Base-by-base conservation (phyloP, 495 filamentous ascomycete genomes). In the Penicillium herquei region DNA sequence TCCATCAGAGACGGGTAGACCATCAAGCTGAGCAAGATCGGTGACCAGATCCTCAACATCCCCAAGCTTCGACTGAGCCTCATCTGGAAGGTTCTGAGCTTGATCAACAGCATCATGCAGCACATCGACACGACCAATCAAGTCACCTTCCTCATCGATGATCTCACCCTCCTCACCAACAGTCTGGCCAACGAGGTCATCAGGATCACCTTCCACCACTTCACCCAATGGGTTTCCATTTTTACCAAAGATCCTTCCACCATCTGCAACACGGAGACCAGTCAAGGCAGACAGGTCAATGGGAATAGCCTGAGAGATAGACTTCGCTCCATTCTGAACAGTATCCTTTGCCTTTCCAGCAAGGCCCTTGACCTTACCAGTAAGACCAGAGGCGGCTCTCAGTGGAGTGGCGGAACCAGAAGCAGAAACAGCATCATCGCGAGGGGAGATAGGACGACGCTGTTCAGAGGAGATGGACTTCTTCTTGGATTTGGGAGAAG, bases 201-300 rank as follows among this genome's bases (percentile, higher is more conserved):
- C 72, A 6, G 70, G 63, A 30, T 77, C 69, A 39, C 75, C 68
- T 62, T 81, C 70, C 49, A 78, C 63, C 39, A 72, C 57, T 49
- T 75, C 44, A 34, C 70, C 75, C 44, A 78, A 49, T 46, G 55
- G 68, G 55, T 74, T 70, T 0, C 75, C 75, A 14, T 68, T 69
- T 26, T 72, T 53, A 16, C 76, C 75, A 12, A 73, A 59, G 26
- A 74, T 64, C 30, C 75, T 60, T 9, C 74, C 78, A 13, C 63
- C 74, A 30, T 79, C 72, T 8, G 68, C 67, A 58, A 95, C 82
- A 51, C 78, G 81, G 64, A 83, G 84, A 60, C 82, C 83, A 52
- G 85, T 86, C 39, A 94, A 73, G n/a, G 82, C 68, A 0, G 87
- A 86, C 39, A 87, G 77, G 63, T 92, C 85, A 11, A 75, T 56